Base-by-base conservation (phyloP, 2,329 filamentous ascomycete species). In the Purpureocillium lavendulum region DNA sequence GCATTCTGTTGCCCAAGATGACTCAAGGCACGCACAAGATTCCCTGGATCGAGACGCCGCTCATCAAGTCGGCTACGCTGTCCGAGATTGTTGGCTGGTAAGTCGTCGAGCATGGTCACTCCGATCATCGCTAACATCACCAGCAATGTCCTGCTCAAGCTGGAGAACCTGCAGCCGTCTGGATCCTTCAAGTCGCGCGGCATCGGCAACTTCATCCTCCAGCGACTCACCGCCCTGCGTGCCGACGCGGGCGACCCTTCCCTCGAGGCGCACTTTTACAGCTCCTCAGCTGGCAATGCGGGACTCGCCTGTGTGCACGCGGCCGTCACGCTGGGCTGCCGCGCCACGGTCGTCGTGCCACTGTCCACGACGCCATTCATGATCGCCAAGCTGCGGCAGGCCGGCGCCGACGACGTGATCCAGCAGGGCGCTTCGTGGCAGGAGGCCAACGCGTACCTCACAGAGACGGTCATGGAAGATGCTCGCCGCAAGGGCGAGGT, bases 131-230 rank as follows among this genome's bases (percentile, higher is more conserved):
- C 16, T 9, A 26, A 26, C 21, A 5, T 8, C 7, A 7, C 13
- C 44, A 70, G 84, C 68, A 79, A 82, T 65, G 76, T 92, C 63
- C 86, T 82, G 59, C 77, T 92, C 54, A 92, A 92, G 60, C 76
- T 90, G 42, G 86, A 92, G 51, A 84, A 82, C 54, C 70, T 86
- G 41, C 87, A 94, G 58, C 87, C 86, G 7, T 83, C 82, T 7
- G 84, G 84, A 46, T 88, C 84, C 13, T 94, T 92, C 77, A 90
- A 92, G 61, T 88, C 84, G 33, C 73, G 77, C 51, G 84, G 82
- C 40, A 78, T 89, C 49, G 84, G 84, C 50, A 76, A 85, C 61
- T 75, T 82, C 53, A 77, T 87, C 57, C 69, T 80, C 38, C 66
- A 69, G 30, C 46, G 46, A 29, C 53, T 55, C 26, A 45, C 66